These are phyloP conservation scores for Monosporascus sp. DNA, from an alignment of 2,329 filamentous ascomycete genomes.

Conservation along the genomic window DNA sequence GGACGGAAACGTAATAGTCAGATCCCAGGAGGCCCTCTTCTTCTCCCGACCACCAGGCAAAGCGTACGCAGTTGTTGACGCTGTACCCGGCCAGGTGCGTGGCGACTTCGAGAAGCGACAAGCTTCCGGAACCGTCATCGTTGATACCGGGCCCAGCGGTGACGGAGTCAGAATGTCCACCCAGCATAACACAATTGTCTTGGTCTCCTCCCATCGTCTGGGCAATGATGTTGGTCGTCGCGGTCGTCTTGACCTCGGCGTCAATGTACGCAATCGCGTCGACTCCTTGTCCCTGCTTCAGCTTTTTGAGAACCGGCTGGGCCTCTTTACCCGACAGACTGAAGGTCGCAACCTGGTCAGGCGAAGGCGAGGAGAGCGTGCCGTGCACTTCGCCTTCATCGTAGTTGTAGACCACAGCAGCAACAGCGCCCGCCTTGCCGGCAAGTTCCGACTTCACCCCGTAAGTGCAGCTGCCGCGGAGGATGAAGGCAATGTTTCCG, in stretches of 20 bases:
- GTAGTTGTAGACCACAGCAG: constrained; percentile 71
- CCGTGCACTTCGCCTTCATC: constrained; percentile 57
- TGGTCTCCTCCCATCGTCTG: constrained; percentile 53
- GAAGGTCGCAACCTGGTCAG: constrained; percentile 61
- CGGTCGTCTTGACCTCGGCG: constrained; percentile 46
- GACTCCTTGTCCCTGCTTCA: constrained; percentile 45
- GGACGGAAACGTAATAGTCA: constrained; percentile 52
- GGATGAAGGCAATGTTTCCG: constrained; percentile 65
- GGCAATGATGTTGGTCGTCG: constrained; percentile 56
- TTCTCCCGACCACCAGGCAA: constrained; percentile 64
- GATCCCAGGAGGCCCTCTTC: constrained; percentile 61
- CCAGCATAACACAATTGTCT: constrained; percentile 61
- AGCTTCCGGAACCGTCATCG: constrained; percentile 66
- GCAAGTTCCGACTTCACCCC: constrained; percentile 65
- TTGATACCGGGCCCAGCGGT: constrained; percentile 67
- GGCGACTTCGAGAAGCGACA: constrained; percentile 58
- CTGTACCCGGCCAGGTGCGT: constrained; percentile 50
- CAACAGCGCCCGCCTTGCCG: constrained; percentile 62
- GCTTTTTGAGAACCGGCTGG: constrained; percentile 44
- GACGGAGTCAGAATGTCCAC: constrained; percentile 60
- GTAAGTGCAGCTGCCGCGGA: constrained; percentile 66
- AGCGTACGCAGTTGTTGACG: constrained; percentile 61
- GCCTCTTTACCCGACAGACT: constrained; percentile 59
- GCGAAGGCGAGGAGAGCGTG: constrained; percentile 58
- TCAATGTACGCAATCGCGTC: constrained; percentile 56